These are phyloP conservation scores for Cercospora beticola DNA, from an alignment of 2,329 filamentous ascomycete species.

Conservation along the genomic window DNA sequence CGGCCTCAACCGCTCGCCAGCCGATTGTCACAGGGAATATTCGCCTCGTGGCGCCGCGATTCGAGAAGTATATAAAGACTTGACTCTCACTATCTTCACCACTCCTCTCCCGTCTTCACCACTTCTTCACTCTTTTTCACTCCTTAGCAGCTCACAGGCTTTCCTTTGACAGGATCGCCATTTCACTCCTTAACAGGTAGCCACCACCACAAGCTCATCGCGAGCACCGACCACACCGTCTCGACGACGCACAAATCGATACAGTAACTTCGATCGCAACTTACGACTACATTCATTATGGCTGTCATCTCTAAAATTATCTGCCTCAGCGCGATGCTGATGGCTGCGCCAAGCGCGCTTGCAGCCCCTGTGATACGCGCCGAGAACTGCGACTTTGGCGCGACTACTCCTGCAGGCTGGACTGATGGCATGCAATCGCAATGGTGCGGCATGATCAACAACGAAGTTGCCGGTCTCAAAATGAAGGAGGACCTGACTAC, in stretches of 20 bases:
- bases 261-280: neutral
- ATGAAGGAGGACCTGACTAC: neutral
- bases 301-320: conserved; percentile 8
- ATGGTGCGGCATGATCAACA: conserved; percentile 20
- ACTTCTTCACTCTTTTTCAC: neutral
- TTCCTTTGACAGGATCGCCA: conserved; percentile 10
- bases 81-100: neutral
- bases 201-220: neutral
- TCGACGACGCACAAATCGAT: neutral
- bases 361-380: conserved; percentile 11
- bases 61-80: conserved; percentile 2
- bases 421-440: conserved; percentile 9
- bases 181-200: conserved; percentile 5
- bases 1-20: neutral
- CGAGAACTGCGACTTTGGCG: conserved; percentile 9
- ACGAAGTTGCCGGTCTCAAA: conserved; percentile 14
- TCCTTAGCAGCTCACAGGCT: neutral
- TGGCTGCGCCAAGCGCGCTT: conserved; percentile 3
- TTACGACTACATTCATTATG: conserved; percentile 1
- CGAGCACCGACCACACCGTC: neutral
- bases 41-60: neutral
- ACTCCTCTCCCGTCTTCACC: neutral
- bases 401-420: conserved; percentile 8
- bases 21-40: neutral
- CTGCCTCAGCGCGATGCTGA: neutral